Evolutionary conservation across 306 rosid genomes (phyloP).

Genomic region (Gleditsia sinensis): DNA sequence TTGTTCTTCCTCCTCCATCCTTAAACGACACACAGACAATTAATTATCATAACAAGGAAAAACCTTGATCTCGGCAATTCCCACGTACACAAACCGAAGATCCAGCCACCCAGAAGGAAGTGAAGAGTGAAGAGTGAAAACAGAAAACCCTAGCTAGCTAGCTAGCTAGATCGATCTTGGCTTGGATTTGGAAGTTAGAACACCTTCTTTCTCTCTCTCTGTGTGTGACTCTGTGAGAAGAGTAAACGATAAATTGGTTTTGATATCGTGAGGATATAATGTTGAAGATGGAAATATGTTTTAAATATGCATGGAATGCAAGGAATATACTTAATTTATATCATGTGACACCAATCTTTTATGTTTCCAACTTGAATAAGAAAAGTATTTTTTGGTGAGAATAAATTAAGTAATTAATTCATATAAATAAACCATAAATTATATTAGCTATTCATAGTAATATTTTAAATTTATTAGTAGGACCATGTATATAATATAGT

Average conservation of each 20-base stretch:
- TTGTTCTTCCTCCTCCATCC: constrained; percentile 31
- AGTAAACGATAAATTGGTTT: constrained; percentile 40
- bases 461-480: constrained; percentile 31
- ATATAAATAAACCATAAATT: constrained; percentile 14
- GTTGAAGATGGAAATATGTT: constrained; percentile 32
- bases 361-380: constrained; percentile 39
- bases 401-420: constrained; percentile 3
- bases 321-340: constrained; percentile 47
- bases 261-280: constrained; percentile 38
- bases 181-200: constrained; percentile 15
- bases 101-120: neutral
- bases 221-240: constrained; percentile 33
- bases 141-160: constrained; percentile 41
- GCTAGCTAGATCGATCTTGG: constrained; percentile 37
- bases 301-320: constrained; percentile 42
- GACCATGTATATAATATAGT: constrained; percentile 15
- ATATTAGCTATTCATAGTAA: neutral
- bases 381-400: constrained; percentile 9
- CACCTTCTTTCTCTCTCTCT: neutral
- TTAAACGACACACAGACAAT: neutral
- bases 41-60: constrained; percentile 22
- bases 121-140: neutral
- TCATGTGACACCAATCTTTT: constrained; percentile 53
- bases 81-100: constrained; percentile 14
- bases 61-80: constrained; percentile 25